Evolutionary conservation across 306 rosid species (phyloP).

Genomic region (Neltuma alba): DNA sequence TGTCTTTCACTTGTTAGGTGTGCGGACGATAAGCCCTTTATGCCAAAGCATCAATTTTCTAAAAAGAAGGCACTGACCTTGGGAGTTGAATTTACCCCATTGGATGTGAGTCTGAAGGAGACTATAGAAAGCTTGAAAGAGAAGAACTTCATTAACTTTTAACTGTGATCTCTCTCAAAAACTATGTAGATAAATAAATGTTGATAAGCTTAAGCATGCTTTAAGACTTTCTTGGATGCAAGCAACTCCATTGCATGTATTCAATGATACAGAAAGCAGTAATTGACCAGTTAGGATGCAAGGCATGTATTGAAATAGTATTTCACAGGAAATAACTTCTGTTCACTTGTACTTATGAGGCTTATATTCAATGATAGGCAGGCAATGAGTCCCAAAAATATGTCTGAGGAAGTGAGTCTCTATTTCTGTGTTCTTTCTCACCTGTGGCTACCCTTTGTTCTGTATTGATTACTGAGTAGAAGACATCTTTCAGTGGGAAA

Average conservation of each 20-base stretch:
- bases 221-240: too few relatives aligned
- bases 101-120: background rate
- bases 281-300: too few relatives aligned
- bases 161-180: background rate
- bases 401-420: too few relatives aligned
- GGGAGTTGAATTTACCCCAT: slow-evolving; percentile 15
- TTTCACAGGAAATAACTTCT: background rate
- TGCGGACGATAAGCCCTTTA: background rate
- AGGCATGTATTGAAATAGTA: background rate
- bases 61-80: background rate
- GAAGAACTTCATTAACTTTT: background rate
- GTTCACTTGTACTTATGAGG: background rate
- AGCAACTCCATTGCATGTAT: too few relatives aligned
- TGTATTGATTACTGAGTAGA: too few relatives aligned
- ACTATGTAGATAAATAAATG: too few relatives aligned
- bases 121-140: background rate
- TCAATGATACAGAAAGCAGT: background rate
- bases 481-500: too few relatives aligned
- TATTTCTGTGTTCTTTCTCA: too few relatives aligned
- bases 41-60: background rate
- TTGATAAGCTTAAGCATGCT: too few relatives aligned
- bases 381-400: too few relatives aligned
- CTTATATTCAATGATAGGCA: background rate
- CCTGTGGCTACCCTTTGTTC: too few relatives aligned
- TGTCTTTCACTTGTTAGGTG: background rate